phyloP scores from a whole-genome alignment of 192 early-diverging fungal species.

The Coemansia biformis region DNA sequence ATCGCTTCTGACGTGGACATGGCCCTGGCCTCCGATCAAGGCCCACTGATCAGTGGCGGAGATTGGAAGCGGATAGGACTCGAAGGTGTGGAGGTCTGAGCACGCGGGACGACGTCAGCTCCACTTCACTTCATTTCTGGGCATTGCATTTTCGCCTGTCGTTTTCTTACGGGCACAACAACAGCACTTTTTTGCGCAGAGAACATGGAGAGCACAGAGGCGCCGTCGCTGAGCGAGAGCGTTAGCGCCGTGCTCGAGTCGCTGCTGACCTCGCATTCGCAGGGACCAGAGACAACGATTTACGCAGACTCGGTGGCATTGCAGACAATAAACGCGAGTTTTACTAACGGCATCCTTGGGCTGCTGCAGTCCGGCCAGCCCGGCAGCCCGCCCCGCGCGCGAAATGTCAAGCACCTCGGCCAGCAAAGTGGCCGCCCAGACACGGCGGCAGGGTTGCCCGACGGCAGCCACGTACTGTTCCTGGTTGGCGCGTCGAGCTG shows the following conservation, averaged over 20 bases:
- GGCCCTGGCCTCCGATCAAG: too few species aligned
- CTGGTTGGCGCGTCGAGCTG: conserved; percentile 29
- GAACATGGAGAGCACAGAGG: not conserved
- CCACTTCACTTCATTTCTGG: too few species aligned
- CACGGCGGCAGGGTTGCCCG: conserved; percentile 1
- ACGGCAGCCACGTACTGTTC: conserved; percentile 33
- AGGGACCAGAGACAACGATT: conserved; percentile 38
- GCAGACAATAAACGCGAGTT: conserved; percentile 21
- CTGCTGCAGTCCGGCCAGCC: conserved; percentile 10
- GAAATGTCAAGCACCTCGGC: conserved; percentile 16
- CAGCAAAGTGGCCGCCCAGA: not conserved
- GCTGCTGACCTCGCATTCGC: conserved; percentile 16
- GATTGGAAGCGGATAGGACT: too few species aligned
- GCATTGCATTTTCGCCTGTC: too few species aligned
- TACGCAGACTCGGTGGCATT: conserved; percentile 32
- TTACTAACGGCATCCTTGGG: conserved; percentile 15
- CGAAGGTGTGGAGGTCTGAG: too few species aligned
- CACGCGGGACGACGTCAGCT: too few species aligned
- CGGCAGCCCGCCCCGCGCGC: conserved; percentile 3
- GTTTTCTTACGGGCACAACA: too few species aligned
- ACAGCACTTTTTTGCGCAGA: not conserved
- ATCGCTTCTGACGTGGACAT: too few species aligned
- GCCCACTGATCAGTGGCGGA: too few species aligned
- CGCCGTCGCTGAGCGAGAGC: conserved; percentile 9
- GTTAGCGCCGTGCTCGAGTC: conserved; percentile 5